Percentiles rank a stretch among this genome's conserved stretches.
These are phyloP conservation scores for Marasmius oreades DNA, from an alignment of 1,284 basidiomycete genomes.

Conservation along the genomic window DNA sequence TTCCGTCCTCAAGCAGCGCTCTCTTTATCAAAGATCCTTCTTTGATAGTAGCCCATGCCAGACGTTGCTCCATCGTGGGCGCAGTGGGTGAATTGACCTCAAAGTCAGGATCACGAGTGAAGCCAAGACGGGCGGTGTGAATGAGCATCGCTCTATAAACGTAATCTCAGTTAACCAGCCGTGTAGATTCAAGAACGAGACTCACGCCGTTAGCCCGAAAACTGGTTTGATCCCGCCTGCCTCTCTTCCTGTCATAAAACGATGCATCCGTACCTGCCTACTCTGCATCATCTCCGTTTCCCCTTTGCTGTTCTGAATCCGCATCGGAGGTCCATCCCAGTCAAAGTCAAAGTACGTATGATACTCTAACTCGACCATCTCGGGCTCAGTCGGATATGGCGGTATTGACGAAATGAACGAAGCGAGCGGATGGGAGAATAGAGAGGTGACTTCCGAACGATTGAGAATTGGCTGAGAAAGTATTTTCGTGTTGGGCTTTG, in stretches of 20 bases:
- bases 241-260: slow-evolving; percentile 80
- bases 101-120: slow-evolving; percentile 61
- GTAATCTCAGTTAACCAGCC: neutral
- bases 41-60: slow-evolving; percentile 54
- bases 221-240: slow-evolving; percentile 79
- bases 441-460: slow-evolving; percentile 66
- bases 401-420: slow-evolving; percentile 68
- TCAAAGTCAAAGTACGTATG: slow-evolving; percentile 60
- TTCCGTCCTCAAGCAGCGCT: slow-evolving; percentile 43
- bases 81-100: slow-evolving; percentile 54
- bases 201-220: slow-evolving; percentile 79
- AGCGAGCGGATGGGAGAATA: slow-evolving; percentile 80
- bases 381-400: slow-evolving; percentile 55
- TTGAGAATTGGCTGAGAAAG: slow-evolving; percentile 72
- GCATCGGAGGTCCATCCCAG: slow-evolving; percentile 35
- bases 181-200: slow-evolving; percentile 16
- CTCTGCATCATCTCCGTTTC: slow-evolving; percentile 17
- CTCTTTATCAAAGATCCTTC: slow-evolving; percentile 39
- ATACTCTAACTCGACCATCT: slow-evolving; percentile 56
- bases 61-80: slow-evolving; percentile 52
- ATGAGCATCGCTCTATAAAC: slow-evolving; percentile 67
- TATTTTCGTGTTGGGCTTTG: slow-evolving; percentile 1
- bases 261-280: slow-evolving; percentile 49
- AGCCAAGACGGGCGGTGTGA: slow-evolving; percentile 63
- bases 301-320: neutral